phyloP scores from a whole-genome alignment of 2,329 filamentous ascomycete species.

The Aspergillus puulaauensis region DNA sequence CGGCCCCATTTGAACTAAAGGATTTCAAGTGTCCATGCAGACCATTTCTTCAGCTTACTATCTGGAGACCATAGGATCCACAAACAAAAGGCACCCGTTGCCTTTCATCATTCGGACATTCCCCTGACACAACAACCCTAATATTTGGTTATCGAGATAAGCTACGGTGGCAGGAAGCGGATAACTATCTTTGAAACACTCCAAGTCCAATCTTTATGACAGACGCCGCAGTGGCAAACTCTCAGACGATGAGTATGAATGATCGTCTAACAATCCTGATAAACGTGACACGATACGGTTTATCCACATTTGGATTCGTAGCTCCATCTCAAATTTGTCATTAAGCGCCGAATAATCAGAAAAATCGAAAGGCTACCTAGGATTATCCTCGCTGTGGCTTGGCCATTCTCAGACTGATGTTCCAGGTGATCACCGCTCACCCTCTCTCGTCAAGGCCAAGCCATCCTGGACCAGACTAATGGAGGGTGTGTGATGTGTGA shows the following conservation, averaged over 20 bases:
- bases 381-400: background rate
- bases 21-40: conserved; percentile 2
- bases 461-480: background rate
- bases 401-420: background rate
- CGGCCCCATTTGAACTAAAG: background rate
- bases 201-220: background rate
- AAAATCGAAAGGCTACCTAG: background rate
- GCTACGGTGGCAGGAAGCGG: conserved; percentile 6
- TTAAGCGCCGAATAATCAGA: background rate
- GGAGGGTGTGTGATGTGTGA: background rate
- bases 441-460: background rate
- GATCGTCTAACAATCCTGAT: background rate
- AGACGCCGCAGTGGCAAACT: background rate
- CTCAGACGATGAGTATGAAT: background rate
- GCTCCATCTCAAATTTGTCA: conserved; percentile 9
- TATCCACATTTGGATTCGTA: conserved; percentile 5
- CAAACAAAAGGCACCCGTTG: conserved; percentile 1
- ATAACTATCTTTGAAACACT: conserved; percentile 1
- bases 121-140: too few species aligned
- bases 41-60: background rate
- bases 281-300: background rate
- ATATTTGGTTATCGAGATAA: conserved; percentile 6
- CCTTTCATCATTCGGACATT: background rate
- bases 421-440: conserved; percentile 2
- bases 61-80: background rate